A percentile compares a stretch with the other conserved stretches of the same genome.
phyloP scores from a whole-genome alignment of 2,329 filamentous ascomycete species.

The Fusarium dlaminii region DNA sequence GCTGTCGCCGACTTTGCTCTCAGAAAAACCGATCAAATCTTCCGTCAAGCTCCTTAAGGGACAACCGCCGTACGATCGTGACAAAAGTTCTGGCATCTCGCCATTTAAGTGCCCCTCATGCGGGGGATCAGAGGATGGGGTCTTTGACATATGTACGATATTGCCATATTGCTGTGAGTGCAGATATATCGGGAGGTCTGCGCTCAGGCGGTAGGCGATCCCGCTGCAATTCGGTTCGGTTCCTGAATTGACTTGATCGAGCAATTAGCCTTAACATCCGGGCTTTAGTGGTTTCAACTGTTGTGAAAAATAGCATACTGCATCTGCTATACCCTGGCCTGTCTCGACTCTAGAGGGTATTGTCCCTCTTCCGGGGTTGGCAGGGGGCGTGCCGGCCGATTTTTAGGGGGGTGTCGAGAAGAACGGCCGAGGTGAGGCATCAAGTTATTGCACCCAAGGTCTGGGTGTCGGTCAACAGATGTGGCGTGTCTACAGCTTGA shows the following conservation, averaged over 20 bases:
- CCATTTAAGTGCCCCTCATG: conserved; percentile 23
- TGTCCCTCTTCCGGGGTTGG: conserved; percentile 22
- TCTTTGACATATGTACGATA: conserved; percentile 33
- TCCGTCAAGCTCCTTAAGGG: neutral
- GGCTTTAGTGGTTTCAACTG: conserved; percentile 43
- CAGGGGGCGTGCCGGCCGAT: conserved; percentile 28
- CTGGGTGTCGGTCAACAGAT: conserved; percentile 27
- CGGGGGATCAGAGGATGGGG: conserved; percentile 36
- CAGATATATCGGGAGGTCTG: conserved; percentile 28
- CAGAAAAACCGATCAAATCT: neutral
- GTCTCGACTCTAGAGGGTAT: conserved; percentile 22
- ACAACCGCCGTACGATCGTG: conserved; percentile 13
- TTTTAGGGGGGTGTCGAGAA: conserved; percentile 15
- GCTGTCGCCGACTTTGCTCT: neutral
- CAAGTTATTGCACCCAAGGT: conserved; percentile 14
- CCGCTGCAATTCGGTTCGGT: conserved; percentile 37
- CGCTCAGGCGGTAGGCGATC: conserved; percentile 34
- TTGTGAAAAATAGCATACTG: conserved; percentile 43
- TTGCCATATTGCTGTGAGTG: conserved; percentile 22
- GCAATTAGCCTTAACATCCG: conserved; percentile 33
- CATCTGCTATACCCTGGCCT: conserved; percentile 31
- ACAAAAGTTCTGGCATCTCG: conserved; percentile 9
- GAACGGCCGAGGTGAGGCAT: conserved; percentile 29
- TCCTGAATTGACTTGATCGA: conserved; percentile 35
- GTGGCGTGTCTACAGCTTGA: conserved; percentile 34